These are phyloP conservation scores for Syzygium syzygioides DNA, from an alignment of 441 rosid species.

Conservation along the genomic window DNA sequence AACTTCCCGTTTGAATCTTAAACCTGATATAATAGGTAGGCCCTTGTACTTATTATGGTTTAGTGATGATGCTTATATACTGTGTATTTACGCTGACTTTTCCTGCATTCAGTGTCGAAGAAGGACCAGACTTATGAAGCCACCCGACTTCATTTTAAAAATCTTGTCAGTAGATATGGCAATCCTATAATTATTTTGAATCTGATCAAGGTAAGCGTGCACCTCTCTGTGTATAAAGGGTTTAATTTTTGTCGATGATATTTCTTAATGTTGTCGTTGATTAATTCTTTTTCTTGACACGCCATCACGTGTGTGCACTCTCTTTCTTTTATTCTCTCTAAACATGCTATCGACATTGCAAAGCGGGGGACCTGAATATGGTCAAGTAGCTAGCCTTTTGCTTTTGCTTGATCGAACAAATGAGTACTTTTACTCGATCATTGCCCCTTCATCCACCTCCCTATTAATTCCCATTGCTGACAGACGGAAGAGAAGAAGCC, in stretches of 20 bases:
- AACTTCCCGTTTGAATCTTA: conserved; percentile 92
- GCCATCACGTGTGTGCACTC: background rate
- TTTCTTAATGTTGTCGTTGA: background rate
- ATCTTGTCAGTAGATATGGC: conserved; percentile 91
- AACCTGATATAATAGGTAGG: conserved; percentile 89
- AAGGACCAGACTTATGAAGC: conserved; percentile 90
- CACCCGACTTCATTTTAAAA: conserved; percentile 91
- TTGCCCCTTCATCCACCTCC: conserved; percentile 6
- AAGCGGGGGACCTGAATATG: background rate
- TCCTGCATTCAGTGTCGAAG: conserved; percentile 58
- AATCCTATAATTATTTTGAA: conserved; percentile 91
- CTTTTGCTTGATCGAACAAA: background rate
- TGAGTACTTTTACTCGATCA: background rate
- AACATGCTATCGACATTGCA: background rate
- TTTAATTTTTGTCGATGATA: background rate
- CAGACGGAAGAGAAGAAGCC: conserved; percentile 94
- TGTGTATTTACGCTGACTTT: conserved; percentile 1
- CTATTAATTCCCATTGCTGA: background rate
- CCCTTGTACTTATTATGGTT: background rate
- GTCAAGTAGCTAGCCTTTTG: background rate
- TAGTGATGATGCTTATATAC: background rate
- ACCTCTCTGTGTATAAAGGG: background rate
- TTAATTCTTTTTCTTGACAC: background rate
- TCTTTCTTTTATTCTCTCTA: background rate
- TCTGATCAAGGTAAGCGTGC: conserved; percentile 71